Percentiles rank a stretch among this genome's conserved stretches.
These are phyloP conservation scores for Euphorbia celastroides DNA, from an alignment of 441 rosid genomes.

Conservation along the genomic window DNA sequence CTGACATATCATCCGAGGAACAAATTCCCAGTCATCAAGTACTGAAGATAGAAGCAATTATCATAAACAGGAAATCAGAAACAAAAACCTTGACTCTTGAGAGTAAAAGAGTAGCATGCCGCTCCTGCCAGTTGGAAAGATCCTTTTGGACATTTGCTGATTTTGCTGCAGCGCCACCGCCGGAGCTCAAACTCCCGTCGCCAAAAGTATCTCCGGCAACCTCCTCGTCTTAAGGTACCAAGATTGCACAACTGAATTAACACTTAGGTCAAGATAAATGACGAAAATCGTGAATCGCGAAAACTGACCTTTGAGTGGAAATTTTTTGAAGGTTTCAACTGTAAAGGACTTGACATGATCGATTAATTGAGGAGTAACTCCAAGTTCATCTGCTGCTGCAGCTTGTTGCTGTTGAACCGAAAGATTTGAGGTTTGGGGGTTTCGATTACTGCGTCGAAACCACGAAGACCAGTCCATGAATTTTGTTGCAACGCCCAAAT, in stretches of 20 bases:
- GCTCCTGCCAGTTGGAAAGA: constrained; percentile 85
- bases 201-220: constrained; percentile 19
- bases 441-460: constrained; percentile 43
- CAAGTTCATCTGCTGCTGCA: constrained; percentile 20
- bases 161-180: constrained; percentile 18
- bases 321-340: constrained; percentile 66
- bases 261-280: neutral
- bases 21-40: neutral
- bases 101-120: constrained; percentile 62
- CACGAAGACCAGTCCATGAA: constrained; percentile 54
- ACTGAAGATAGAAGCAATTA: neutral
- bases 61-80: neutral
- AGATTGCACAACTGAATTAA: neutral
- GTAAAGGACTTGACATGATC: constrained; percentile 59
- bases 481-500: neutral
- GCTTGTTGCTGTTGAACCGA: constrained; percentile 6
- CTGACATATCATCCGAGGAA: neutral
- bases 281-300: neutral
- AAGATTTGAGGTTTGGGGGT: constrained; percentile 20
- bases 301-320: constrained; percentile 45
- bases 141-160: constrained; percentile 45
- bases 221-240: constrained; percentile 41
- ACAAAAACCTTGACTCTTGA: constrained; percentile 55
- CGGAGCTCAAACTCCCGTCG: constrained; percentile 21
- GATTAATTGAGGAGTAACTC: constrained; percentile 60